Percentiles rank a stretch among this genome's conserved stretches.
These are phyloP conservation scores for Cochlearia excelsa DNA, from an alignment of 345 rosid species.

Conservation along the genomic window DNA sequence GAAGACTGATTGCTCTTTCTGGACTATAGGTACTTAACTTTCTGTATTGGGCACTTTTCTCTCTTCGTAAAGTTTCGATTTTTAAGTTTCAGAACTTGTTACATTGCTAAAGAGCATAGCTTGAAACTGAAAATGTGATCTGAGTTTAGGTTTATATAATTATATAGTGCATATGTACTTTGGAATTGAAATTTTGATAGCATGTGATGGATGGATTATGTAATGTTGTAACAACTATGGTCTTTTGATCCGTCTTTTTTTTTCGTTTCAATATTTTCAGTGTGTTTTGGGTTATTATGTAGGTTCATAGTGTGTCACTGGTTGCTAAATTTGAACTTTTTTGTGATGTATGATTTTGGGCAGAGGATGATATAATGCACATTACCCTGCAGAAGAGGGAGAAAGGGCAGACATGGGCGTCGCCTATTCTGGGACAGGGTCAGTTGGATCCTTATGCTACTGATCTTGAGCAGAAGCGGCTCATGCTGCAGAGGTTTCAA, in stretches of 20 bases:
- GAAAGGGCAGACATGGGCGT: slow-evolving; percentile 88
- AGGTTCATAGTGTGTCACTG: not conserved
- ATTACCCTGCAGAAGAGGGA: slow-evolving; percentile 84
- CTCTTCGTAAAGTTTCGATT: not conserved
- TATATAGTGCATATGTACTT: not conserved
- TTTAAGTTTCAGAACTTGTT: not conserved
- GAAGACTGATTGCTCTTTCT: slow-evolving; percentile 88
- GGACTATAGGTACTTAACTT: slow-evolving; percentile 65
- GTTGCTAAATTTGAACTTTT: slow-evolving; percentile 4
- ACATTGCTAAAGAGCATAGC: not conserved
- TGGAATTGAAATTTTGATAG: not conserved
- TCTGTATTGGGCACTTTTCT: not conserved
- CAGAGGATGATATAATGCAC: slow-evolving; percentile 88
- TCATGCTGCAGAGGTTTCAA: slow-evolving; percentile 95
- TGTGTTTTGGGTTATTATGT: not conserved
- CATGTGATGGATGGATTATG: not conserved
- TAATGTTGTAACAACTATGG: not conserved
- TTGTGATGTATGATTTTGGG: slow-evolving; percentile 20
- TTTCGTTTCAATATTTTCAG: not conserved
- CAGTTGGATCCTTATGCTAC: slow-evolving; percentile 64
- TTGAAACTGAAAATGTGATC: not conserved
- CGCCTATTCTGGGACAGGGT: slow-evolving; percentile 78
- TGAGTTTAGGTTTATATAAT: not conserved
- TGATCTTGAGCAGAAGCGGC: slow-evolving; percentile 81
- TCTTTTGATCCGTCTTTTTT: not conserved